A percentile compares a stretch with the other conserved stretches of the same genome.
phyloP scores from a whole-genome alignment of 129 eudicot genomes.

The Centella asiatica region DNA sequence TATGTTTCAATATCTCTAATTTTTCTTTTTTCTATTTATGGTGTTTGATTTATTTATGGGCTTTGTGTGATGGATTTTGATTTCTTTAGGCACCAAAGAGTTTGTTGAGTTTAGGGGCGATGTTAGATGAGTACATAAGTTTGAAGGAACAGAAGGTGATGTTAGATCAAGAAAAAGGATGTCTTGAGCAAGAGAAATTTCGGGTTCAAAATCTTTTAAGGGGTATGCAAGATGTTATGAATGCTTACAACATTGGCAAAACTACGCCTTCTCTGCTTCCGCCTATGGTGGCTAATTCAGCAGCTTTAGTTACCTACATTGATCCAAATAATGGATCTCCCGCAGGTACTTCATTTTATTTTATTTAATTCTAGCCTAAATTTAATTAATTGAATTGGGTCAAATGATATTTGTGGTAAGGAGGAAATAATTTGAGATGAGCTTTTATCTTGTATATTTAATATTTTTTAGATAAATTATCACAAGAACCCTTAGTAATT shows the following conservation, averaged over 20 bases:
- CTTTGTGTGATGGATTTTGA: background rate
- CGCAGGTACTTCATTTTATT: conserved; percentile 24
- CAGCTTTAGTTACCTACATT: conserved; percentile 13
- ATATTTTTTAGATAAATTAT: too few species aligned
- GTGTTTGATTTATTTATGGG: background rate
- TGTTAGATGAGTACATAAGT: conserved; percentile 72
- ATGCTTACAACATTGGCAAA: conserved; percentile 36
- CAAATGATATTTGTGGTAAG: background rate
- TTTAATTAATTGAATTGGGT: background rate
- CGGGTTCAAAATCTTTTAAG: conserved; percentile 48
- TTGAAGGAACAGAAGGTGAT: conserved; percentile 68
- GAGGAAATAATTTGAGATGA: background rate
- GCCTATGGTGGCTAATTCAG: background rate
- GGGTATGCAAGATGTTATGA: conserved; percentile 76
- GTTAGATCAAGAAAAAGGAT: conserved; percentile 46
- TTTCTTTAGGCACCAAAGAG: conserved; percentile 54
- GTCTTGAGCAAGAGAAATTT: conserved; percentile 59
- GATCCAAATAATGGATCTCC: conserved; percentile 18
- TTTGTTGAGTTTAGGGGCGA: conserved; percentile 63
- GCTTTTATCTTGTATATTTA: background rate
- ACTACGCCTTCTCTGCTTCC: conserved; percentile 20
- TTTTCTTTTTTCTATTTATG: background rate
- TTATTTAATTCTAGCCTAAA: background rate
- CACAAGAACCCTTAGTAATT: too few species aligned
- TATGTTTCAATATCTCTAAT: background rate